These are phyloP conservation scores for Diplodia mutila DNA, from an alignment of 2,329 filamentous ascomycete species.

Conservation along the genomic window DNA sequence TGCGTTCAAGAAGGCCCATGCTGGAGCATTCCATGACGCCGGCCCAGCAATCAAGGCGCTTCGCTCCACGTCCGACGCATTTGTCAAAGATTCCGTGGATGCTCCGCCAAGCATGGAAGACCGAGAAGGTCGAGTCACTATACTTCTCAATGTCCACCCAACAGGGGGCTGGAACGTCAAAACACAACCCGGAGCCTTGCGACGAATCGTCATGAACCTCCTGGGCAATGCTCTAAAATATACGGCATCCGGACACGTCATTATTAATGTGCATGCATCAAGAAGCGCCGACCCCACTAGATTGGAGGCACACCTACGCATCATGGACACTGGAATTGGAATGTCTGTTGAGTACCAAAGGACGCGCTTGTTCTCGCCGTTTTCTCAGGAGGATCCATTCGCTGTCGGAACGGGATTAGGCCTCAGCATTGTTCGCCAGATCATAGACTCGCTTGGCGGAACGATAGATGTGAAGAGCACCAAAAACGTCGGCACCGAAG, in stretches of 20 bases:
- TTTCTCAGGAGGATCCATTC: constrained; percentile 29
- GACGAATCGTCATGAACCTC: constrained; percentile 64
- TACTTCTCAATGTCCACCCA: constrained; percentile 22
- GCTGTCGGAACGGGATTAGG: constrained; percentile 28
- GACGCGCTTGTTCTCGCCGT: constrained; percentile 27
- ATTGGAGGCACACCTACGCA: constrained; percentile 20
- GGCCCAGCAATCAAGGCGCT: constrained; percentile 16
- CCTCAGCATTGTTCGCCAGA: constrained; percentile 28
- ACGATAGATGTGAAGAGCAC: constrained; percentile 27
- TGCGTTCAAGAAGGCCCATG: constrained; percentile 26
- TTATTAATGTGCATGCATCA: constrained; percentile 9
- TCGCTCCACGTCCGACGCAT: constrained; percentile 21
- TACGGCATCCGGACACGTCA: constrained; percentile 39
- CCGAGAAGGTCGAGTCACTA: constrained; percentile 13
- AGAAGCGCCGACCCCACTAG: constrained; percentile 1
- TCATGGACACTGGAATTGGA: constrained; percentile 28
- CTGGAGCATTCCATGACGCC: constrained; percentile 20
- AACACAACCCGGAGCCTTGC: constrained; percentile 49
- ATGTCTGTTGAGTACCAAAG: constrained; percentile 28
- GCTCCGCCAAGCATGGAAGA: not conserved
- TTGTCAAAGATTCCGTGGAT: constrained; percentile 24
- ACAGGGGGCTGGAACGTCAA: constrained; percentile 23
- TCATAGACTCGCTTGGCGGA: constrained; percentile 27
- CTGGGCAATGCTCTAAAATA: constrained; percentile 68
- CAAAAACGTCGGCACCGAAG: constrained; percentile 26